A percentile compares a stretch with the other conserved stretches of the same genome.
Conservation (phyloP, 495 filamentous ascomycete genomes). For the Penicillium nucicola region DNA sequence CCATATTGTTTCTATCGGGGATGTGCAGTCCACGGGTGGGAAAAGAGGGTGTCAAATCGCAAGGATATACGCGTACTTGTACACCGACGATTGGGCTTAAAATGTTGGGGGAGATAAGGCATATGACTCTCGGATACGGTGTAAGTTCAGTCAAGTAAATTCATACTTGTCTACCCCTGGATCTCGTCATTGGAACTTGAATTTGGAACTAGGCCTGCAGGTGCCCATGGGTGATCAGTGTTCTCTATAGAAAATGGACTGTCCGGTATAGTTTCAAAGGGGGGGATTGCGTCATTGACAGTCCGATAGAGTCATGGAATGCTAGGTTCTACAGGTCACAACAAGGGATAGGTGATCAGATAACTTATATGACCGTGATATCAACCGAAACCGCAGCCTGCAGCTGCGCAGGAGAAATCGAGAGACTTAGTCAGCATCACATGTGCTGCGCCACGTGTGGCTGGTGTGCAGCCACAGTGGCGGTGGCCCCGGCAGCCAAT, state of each 20-base stretch:
- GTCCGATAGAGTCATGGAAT: conserved; percentile 7
- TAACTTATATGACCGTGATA: too few species aligned
- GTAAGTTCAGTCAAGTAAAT: neutral
- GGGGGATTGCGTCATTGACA: conserved; percentile 14
- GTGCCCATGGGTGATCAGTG: neutral
- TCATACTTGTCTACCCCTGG: too few species aligned
- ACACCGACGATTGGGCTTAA: neutral
- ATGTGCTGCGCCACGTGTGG: conserved; percentile 18
- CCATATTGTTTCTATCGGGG: neutral
- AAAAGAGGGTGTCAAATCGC: too few species aligned
- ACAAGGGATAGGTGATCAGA: neutral
- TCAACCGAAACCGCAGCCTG: too few species aligned
- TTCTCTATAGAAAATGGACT: neutral
- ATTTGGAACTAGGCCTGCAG: conserved; percentile 4
- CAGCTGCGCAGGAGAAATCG: too few species aligned
- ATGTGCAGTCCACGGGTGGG: neutral
- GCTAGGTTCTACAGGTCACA: neutral
- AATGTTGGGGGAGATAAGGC: neutral
- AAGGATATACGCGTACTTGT: neutral
- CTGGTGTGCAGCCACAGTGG: conserved; percentile 34
- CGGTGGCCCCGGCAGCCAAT: conserved; percentile 33
- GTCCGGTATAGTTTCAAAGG: neutral
- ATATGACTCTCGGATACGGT: neutral
- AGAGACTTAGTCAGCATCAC: neutral
- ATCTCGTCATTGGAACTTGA: neutral